These are phyloP conservation scores for Calocybe gambosa DNA, from an alignment of 1,284 basidiomycete species.

Conservation along the genomic window DNA sequence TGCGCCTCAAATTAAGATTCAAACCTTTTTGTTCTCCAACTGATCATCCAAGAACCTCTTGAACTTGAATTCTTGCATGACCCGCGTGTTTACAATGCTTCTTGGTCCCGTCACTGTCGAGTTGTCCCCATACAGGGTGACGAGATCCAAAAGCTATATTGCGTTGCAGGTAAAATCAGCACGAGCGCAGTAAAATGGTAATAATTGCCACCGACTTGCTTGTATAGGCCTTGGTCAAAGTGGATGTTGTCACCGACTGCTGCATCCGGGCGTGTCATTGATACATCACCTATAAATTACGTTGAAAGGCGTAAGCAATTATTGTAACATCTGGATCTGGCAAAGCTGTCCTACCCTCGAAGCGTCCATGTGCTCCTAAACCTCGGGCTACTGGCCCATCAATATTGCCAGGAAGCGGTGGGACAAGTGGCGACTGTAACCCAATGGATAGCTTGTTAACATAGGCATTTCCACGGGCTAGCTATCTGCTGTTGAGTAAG, in stretches of 20 bases:
- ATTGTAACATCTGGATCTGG: no score
- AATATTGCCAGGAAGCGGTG: slow-evolving; percentile 10
- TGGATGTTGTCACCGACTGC: slow-evolving; percentile 9
- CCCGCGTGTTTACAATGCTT: slow-evolving; percentile 10
- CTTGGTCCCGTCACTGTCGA: slow-evolving; percentile 12
- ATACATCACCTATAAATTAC: slow-evolving; percentile 9
- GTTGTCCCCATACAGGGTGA: slow-evolving; percentile 9
- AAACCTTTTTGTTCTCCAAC: slow-evolving; percentile 7
- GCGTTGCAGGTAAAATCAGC: no score
- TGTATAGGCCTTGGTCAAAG: slow-evolving; percentile 9
- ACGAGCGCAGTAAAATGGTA: no score
- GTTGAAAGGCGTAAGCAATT: no score
- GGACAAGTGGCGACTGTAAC: slow-evolving; percentile 4
- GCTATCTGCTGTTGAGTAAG: background rate
- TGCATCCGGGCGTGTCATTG: slow-evolving; percentile 12
- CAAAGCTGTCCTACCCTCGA: slow-evolving; percentile 9
- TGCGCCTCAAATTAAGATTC: background rate
- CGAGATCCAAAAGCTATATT: slow-evolving; percentile 8
- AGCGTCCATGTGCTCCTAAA: slow-evolving; percentile 10
- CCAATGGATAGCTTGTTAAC: slow-evolving; percentile 10
- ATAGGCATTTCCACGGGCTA: slow-evolving; percentile 10
- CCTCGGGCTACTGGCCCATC: slow-evolving; percentile 9
- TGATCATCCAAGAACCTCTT: slow-evolving; percentile 12
- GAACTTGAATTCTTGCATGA: slow-evolving; percentile 11
- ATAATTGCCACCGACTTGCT: background rate